Evolutionary conservation across 2,329 filamentous ascomycete genomes (phyloP), one percentile per base, ranked within the genome.

Genomic region (Cercospora brassicicola): DNA sequence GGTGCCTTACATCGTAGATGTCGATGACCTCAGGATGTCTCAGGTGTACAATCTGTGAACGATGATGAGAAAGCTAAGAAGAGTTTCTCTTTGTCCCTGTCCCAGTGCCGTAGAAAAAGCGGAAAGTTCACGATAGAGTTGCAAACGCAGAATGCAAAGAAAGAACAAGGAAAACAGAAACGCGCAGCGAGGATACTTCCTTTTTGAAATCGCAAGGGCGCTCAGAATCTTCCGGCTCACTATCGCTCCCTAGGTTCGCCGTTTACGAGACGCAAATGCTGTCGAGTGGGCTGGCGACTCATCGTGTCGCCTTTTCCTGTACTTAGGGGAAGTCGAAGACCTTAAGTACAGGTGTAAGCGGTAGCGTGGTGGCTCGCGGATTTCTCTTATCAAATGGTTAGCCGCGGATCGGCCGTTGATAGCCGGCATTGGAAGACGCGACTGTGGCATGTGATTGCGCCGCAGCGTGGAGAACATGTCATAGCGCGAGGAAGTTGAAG

Each of bases 331-430:
- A 62, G 51, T 53, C 6, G 30, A 28, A 51, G 48, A 55, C 62
- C 62, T 64, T 69, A 69, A 69, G 68, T 69, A 65, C 68, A 69
- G 68, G 61, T 67, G 57, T 26, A 67, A 33, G 62, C 65, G 68
- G 36, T 59, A 30, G 51, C 51, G 62, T 15, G 51, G 55, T 36
- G 55, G 55, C 28, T 18, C 18, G 55, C 18, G 55, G 30, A 20
- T 59, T 62, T 62, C 59, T 62, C 59, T 62, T 62, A 62, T 62
- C 59, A 62, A 61, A 62, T 62, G 59, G 11, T n/a, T 31, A 39
- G 39, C 59, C 39, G 39, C 20, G n/a, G 59, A 48, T 62, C 39
- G 59, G 59, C 59, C 59, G 59, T 31, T 30, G 59, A 62, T 62
- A 62, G 59, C 59, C 59, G 59, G 33, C 55, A 59, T 59, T 59